A percentile compares a stretch with the other conserved stretches of the same genome.
Evolutionary conservation across 495 filamentous ascomycete species (phyloP).

Genomic region (Aspergillus biplanus): DNA sequence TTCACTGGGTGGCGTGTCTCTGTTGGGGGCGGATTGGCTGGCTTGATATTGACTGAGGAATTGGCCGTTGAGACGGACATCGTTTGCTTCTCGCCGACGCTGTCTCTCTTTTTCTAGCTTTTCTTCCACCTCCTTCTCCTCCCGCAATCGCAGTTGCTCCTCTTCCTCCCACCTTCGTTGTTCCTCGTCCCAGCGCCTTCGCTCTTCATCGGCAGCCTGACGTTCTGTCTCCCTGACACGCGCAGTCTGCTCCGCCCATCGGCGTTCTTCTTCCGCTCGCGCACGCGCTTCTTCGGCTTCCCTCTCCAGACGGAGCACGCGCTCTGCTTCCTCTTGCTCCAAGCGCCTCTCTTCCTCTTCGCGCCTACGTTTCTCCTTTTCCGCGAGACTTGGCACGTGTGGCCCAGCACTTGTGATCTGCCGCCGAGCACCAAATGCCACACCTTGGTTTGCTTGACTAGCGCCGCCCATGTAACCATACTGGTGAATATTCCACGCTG

Average conservation of each 20-base stretch:
- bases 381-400: conserved; percentile 71
- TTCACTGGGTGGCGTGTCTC: conserved; percentile 25
- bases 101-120: conserved; percentile 68
- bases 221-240: conserved; percentile 70
- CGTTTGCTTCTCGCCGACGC: conserved; percentile 59
- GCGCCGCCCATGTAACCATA: conserved; percentile 99
- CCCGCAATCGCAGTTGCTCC: conserved; percentile 72
- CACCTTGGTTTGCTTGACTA: conserved; percentile 91
- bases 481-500: conserved; percentile 98
- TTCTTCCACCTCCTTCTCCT: conserved; percentile 74
- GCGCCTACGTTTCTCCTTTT: conserved; percentile 63
- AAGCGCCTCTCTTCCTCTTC: conserved; percentile 65
- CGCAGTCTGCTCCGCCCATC: conserved; percentile 79
- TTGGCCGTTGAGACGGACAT: conserved; percentile 76
- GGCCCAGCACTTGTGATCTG: conserved; percentile 90
- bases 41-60: conserved; percentile 86
- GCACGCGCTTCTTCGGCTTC: conserved; percentile 74
- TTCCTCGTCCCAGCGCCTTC: conserved; percentile 80
- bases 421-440: conserved; percentile 85
- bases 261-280: conserved; percentile 68
- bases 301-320: conserved; percentile 54
- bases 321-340: conserved; percentile 69
- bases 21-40: conserved; percentile 34
- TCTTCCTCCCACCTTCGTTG: conserved; percentile 80
- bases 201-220: conserved; percentile 72